These are phyloP conservation scores for Apiospora rasikravindrae DNA, from an alignment of 2,329 filamentous ascomycete genomes.

Conservation along the genomic window DNA sequence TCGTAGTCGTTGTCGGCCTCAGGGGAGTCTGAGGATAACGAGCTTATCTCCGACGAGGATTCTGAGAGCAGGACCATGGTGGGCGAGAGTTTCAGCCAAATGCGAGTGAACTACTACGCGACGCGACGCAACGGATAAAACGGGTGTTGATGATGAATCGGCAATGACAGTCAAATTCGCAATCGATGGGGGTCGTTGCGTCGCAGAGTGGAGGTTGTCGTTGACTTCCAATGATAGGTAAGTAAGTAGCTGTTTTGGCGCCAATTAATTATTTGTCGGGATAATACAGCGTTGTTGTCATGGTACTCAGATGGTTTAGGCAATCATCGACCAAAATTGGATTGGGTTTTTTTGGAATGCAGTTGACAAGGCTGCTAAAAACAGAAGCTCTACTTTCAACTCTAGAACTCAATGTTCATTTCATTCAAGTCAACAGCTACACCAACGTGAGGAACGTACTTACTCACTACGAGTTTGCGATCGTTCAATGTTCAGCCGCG, in stretches of 20 bases:
- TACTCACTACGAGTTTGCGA: background rate
- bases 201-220: background rate
- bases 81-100: background rate
- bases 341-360: slow-evolving; percentile 10
- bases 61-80: slow-evolving; percentile 35
- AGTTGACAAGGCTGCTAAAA: background rate
- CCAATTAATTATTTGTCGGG: background rate
- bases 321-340: background rate
- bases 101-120: background rate
- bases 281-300: background rate
- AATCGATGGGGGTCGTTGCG: background rate
- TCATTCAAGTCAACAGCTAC: background rate
- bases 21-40: slow-evolving; percentile 38
- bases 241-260: background rate
- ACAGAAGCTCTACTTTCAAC: background rate
- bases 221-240: background rate
- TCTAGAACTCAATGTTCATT: slow-evolving; percentile 1
- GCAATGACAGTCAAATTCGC: background rate
- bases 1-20: slow-evolving; percentile 36
- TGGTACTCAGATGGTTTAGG: slow-evolving; percentile 1
- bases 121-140: background rate
- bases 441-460: background rate
- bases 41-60: slow-evolving; percentile 40
- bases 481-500: background rate
- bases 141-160: background rate